Evolutionary conservation across 169 alveolate genomes (phyloP).

Genomic region (Eimeria acervulina): DNA sequence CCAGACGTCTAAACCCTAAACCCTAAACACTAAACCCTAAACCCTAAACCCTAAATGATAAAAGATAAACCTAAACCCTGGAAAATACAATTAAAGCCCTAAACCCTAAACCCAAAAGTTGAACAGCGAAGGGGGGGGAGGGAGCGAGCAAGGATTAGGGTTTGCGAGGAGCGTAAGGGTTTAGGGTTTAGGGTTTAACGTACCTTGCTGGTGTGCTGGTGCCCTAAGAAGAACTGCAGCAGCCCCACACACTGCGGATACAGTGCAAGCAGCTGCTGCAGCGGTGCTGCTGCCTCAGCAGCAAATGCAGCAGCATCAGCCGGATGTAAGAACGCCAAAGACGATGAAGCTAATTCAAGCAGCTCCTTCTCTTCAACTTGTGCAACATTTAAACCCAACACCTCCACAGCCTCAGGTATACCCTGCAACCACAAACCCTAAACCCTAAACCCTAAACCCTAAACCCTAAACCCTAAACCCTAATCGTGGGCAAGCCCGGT

Average conservation of each 20-base stretch:
- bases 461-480: conserved; percentile 48
- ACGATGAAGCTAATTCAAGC: conserved; percentile 62
- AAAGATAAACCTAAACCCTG: no score
- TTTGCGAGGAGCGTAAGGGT: not conserved
- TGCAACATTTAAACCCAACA: conserved; percentile 58
- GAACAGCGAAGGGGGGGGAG: no score
- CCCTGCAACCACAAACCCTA: conserved; percentile 40
- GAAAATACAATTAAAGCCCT: no score
- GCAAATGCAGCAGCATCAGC: not conserved
- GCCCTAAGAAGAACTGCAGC: conserved; percentile 78
- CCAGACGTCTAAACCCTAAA: not conserved
- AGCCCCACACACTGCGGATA: conserved; percentile 66
- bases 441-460: conserved; percentile 53
- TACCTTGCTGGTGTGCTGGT: conserved; percentile 80
- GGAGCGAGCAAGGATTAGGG: not conserved
- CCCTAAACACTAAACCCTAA: conserved; percentile 8
- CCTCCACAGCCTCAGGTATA: conserved; percentile 63
- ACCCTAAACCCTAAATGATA: not conserved
- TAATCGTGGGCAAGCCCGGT: no score
- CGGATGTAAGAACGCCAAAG: conserved; percentile 77
- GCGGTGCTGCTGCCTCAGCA: conserved; percentile 10
- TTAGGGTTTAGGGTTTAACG: not conserved
- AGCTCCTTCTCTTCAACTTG: conserved; percentile 78
- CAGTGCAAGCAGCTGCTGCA: conserved; percentile 36
- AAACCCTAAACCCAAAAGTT: conserved; percentile 58